phyloP scores from a whole-genome alignment of 345 rosid species.

The Salix arbutifolia region DNA sequence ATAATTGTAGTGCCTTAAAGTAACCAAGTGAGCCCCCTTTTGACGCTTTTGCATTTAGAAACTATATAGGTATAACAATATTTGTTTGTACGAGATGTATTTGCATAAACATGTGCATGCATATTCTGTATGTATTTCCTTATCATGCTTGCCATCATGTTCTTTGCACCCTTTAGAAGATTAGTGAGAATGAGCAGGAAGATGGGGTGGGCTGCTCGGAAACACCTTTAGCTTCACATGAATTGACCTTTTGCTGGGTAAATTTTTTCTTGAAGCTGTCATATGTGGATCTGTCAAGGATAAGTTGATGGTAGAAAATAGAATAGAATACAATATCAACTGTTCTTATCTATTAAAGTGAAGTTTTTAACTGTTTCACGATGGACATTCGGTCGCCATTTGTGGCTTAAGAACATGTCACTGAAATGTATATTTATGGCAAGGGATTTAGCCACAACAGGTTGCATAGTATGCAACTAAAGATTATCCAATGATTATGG shows the following conservation, averaged over 20 bases:
- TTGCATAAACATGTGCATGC: not conserved
- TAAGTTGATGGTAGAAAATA: not conserved
- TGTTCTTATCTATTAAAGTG: not conserved
- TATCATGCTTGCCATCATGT: not conserved
- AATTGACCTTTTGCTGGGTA: not conserved
- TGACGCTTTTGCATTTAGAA: not conserved
- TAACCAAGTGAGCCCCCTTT: no score
- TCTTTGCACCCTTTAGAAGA: not conserved
- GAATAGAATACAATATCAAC: not conserved
- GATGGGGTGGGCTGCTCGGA: not conserved
- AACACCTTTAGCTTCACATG: not conserved
- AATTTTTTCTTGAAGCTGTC: not conserved
- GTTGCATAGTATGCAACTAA: not conserved
- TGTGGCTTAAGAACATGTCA: not conserved
- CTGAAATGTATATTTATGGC: not conserved
- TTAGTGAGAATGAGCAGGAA: not conserved
- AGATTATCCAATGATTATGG: not conserved
- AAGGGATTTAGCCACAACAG: not conserved
- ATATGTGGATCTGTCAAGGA: not conserved
- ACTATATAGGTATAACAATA: not conserved
- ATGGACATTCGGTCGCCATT: not conserved
- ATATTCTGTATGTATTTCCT: not conserved
- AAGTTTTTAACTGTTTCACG: not conserved
- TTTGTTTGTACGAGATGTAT: not conserved
- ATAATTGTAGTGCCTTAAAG: no score